A percentile compares a stretch with the other conserved stretches of the same genome.
These are phyloP conservation scores for Fusarium xylarioides DNA, from an alignment of 2,329 filamentous ascomycete species.

Conservation along the genomic window DNA sequence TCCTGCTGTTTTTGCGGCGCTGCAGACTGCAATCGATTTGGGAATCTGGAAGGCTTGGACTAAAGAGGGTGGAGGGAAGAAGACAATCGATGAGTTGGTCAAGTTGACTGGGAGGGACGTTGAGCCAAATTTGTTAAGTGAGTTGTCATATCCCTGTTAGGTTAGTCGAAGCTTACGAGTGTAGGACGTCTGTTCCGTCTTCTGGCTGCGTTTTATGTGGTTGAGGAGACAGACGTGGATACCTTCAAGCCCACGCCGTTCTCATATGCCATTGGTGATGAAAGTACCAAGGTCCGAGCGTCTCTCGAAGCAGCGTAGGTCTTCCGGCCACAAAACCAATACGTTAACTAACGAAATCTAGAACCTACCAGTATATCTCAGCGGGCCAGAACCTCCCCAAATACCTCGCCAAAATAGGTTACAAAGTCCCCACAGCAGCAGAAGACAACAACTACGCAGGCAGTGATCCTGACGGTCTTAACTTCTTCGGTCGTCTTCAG, in stretches of 20 bases:
- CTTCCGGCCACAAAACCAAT: fast-evolving
- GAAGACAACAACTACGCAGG: constrained; percentile 14
- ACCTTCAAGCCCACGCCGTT: constrained; percentile 28
- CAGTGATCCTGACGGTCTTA: constrained; percentile 21
- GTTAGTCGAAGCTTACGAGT: neutral
- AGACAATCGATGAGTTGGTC: constrained; percentile 20
- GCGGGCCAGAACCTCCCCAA: constrained; percentile 28
- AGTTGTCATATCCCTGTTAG: neutral
- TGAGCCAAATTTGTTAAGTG: constrained; percentile 23
- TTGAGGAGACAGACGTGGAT: constrained; percentile 21
- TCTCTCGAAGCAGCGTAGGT: constrained; percentile 27
- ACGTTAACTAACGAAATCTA: neutral
- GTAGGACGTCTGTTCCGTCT: constrained; percentile 25
- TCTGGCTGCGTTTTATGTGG: constrained; percentile 26
- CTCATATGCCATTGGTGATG: constrained; percentile 27
- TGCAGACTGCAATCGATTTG: constrained; percentile 20
- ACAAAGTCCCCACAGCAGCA: constrained; percentile 17
- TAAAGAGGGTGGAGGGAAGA: neutral
- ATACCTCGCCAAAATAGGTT: constrained; percentile 19
- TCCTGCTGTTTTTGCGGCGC: constrained; percentile 20
- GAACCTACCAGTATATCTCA: constrained; percentile 29
- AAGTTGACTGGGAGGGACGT: constrained; percentile 4
- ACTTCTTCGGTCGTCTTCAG: constrained; percentile 29
- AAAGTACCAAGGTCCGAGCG: constrained; percentile 28
- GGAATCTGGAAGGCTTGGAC: constrained; percentile 30